Conservation (phyloP, 345 rosid genomes). For the Bruguiera gymnorhiza region DNA sequence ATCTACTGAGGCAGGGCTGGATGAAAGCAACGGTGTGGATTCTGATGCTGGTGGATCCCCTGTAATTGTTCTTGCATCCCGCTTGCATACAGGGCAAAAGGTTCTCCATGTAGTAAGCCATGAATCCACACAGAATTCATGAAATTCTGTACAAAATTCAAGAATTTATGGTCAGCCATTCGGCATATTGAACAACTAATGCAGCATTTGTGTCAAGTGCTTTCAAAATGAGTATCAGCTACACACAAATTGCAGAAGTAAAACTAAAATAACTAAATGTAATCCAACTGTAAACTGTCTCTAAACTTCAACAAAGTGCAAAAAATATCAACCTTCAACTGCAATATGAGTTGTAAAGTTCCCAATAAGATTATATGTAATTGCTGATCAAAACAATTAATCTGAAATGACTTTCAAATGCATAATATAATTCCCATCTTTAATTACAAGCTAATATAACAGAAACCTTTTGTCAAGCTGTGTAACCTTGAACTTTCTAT, state of each 20-base stretch:
- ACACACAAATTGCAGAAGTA: neutral
- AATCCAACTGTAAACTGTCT: neutral
- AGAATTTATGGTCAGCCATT: conserved; percentile 6
- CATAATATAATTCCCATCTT: too few relatives aligned
- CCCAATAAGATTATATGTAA: too few relatives aligned
- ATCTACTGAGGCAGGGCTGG: conserved; percentile 46
- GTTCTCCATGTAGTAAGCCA: conserved; percentile 99
- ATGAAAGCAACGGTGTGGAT: conserved; percentile 78
- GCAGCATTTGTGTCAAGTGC: neutral
- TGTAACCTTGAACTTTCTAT: too few relatives aligned
- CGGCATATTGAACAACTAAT: neutral
- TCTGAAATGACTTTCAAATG: too few relatives aligned
- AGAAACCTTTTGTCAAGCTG: too few relatives aligned
- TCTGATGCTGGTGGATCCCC: conserved; percentile 86
- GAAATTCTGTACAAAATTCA: conserved; percentile 63
- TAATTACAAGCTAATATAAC: too few relatives aligned
- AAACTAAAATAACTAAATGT: neutral
- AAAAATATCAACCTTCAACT: too few relatives aligned
- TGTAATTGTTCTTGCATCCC: conserved; percentile 76
- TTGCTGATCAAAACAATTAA: too few relatives aligned
- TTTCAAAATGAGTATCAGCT: neutral
- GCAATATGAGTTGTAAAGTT: too few relatives aligned
- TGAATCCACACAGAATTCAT: conserved; percentile 79
- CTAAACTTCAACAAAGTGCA: neutral
- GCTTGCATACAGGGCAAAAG: conserved; percentile 95